phyloP scores from a whole-genome alignment of 2,329 filamentous ascomycete species.

The Fusarium penzigii region DNA sequence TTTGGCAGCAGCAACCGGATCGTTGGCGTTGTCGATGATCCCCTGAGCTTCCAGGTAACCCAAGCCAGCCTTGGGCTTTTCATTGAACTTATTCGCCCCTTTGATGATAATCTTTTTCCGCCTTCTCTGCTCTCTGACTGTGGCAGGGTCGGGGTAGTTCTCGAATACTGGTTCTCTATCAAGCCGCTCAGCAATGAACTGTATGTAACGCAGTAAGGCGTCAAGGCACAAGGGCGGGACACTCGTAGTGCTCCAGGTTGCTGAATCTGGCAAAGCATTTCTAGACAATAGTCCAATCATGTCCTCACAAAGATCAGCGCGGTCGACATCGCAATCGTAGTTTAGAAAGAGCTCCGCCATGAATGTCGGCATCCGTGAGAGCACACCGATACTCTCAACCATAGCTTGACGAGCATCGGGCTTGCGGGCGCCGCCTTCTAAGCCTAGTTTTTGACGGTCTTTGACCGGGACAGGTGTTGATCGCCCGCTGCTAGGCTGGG shows the following conservation, averaged over 20 bases:
- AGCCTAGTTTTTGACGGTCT: conserved; percentile 86
- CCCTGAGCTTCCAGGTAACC: conserved; percentile 83
- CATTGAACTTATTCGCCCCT: conserved; percentile 90
- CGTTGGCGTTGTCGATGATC: conserved; percentile 74
- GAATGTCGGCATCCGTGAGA: conserved; percentile 90
- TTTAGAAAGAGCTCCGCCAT: conserved; percentile 97
- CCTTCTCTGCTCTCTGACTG: conserved; percentile 69
- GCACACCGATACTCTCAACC: conserved; percentile 92
- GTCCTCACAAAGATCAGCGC: conserved; percentile 90
- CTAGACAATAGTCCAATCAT: conserved; percentile 89
- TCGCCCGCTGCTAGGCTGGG: conserved; percentile 75
- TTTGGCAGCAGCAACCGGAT: conserved; percentile 76
- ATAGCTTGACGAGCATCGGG: conserved; percentile 96
- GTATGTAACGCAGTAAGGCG: conserved; percentile 85
- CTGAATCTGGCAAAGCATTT: conserved; percentile 94
- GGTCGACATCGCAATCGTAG: conserved; percentile 93
- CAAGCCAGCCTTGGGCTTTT: conserved; percentile 86
- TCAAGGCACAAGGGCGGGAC: conserved; percentile 94
- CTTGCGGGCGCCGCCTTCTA: conserved; percentile 89
- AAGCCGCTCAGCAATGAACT: conserved; percentile 86
- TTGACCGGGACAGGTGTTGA: conserved; percentile 89
- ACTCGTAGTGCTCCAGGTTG: conserved; percentile 98
- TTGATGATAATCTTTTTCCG: conserved; percentile 88
- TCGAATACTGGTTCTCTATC: conserved; percentile 66
- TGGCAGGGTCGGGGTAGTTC: conserved; percentile 65